Base-by-base conservation (phyloP, 805 yeast species). In the Sugiyamaella mastotermitis region DNA sequence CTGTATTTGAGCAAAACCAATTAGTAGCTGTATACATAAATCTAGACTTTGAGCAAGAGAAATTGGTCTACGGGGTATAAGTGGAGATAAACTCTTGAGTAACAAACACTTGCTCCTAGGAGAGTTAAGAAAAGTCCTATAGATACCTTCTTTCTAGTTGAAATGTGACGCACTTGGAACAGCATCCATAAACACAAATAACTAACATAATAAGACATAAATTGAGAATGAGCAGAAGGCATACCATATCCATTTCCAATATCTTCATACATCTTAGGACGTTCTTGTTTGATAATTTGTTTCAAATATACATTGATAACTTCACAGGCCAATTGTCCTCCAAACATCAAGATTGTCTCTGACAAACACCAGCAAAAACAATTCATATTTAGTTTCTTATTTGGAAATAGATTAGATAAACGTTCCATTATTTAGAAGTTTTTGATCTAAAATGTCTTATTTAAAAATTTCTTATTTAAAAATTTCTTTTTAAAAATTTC, bases 221-320 rank as follows among this genome's bases (percentile, higher is more conserved):
- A 92, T 62, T 90, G 98, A 0, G 95, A 78, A 60, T 90, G 98
- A 1, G 98, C 96, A 37, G 88, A 78, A 0, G 98, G 98, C 97
- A 90, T 90, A 0, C 98, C 98, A 57, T 80, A 87, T 1, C 82
- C 78, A 46, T 82, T 55, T 2, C 55, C 58, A n/a, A n/a, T n/a
- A n/a, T n/a, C n/a, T n/a, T n/a, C n/a, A n/a, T n/a, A n/a, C n/a
- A n/a, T n/a, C n/a, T n/a, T 26, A 0, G 98, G 98, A 45, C 98
- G 69, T 16, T 84, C 80, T 53, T 83, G 83, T 48, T 72, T 75
- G 27, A 86, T 58, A 1, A 74, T 26, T 15, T 68, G 66, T 56
- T 90, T 90, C 28, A 83, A 61, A 1, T 81, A 48, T 41, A 80
- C 76, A 59, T 90, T 90, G 18, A 77, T 52, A 0, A 79, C 53